Conservation (phyloP, 2,329 filamentous ascomycete genomes). For the Nectriaceae sp. region DNA sequence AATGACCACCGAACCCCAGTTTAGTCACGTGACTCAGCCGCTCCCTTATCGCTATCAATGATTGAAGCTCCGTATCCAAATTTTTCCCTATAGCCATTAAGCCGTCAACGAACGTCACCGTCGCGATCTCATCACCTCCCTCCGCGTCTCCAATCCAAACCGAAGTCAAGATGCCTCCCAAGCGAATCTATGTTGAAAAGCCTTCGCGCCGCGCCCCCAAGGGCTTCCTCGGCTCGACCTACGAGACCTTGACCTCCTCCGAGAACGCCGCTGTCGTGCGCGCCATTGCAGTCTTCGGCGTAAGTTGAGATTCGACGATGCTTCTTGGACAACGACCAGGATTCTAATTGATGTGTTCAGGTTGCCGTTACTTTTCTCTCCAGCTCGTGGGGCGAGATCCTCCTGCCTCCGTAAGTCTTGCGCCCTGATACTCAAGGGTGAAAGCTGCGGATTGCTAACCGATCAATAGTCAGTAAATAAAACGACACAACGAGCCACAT, state of each 20-base stretch:
- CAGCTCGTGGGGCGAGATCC: conserved; percentile 67
- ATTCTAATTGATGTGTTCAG: conserved; percentile 40
- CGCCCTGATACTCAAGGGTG: not conserved
- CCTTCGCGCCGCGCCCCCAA: conserved; percentile 43
- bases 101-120: not conserved
- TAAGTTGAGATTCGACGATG: conserved; percentile 45
- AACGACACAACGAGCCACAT: conserved; percentile 5
- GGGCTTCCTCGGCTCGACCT: conserved; percentile 59
- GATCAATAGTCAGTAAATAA: conserved; percentile 26
- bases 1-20: too few species aligned
- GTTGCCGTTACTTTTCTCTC: conserved; percentile 66
- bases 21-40: conserved; percentile 31
- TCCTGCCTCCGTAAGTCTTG: conserved; percentile 62
- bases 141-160: not conserved
- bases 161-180: conserved; percentile 58
- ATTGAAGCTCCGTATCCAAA: conserved; percentile 10
- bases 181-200: conserved; percentile 56
- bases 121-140: conserved; percentile 9
- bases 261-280: conserved; percentile 71
- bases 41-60: conserved; percentile 16
- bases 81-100: conserved; percentile 20
- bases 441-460: conserved; percentile 10
- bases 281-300: conserved; percentile 68
- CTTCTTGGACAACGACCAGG: not conserved
- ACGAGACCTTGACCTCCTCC: conserved; percentile 62